phyloP scores from a whole-genome alignment of 1,284 basidiomycete species.

The Microbotryum scabiosae region DNA sequence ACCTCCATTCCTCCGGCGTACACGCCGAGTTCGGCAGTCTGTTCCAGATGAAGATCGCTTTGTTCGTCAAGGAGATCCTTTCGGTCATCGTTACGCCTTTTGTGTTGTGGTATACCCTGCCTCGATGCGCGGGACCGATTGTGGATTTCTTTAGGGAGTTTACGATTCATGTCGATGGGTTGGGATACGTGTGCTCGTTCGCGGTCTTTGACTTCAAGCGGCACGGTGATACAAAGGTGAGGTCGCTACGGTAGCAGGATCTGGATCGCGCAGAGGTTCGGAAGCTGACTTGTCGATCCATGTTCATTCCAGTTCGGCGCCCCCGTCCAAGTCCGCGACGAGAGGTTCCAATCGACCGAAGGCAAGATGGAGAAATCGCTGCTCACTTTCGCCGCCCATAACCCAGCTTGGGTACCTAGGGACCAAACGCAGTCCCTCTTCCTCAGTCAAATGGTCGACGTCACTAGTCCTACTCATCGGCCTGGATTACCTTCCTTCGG shows the following conservation, averaged over 20 bases:
- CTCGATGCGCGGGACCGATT: conserved; percentile 74
- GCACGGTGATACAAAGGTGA: conserved; percentile 74
- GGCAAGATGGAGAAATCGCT: conserved; percentile 99
- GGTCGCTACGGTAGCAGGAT: conserved; percentile 18
- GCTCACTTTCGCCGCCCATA: conserved; percentile 58
- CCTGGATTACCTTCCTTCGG: no score
- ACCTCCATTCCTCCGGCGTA: conserved; percentile 80
- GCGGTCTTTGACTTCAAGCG: conserved; percentile 95
- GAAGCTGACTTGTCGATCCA: neutral
- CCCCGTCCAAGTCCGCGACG: conserved; percentile 56
- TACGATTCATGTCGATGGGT: conserved; percentile 87
- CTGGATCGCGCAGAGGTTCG: neutral
- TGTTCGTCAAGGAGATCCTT: conserved; percentile 78
- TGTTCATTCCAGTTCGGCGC: conserved; percentile 47
- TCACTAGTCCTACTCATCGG: neutral
- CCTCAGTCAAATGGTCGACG: conserved; percentile 17
- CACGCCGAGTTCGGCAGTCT: conserved; percentile 81
- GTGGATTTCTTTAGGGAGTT: conserved; percentile 96
- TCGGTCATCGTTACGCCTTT: conserved; percentile 91
- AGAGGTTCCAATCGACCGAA: conserved; percentile 70
- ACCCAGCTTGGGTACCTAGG: conserved; percentile 29
- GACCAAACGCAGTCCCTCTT: conserved; percentile 30
- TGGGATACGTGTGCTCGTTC: conserved; percentile 95
- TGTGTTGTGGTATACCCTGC: conserved; percentile 85
- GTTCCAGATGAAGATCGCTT: conserved; percentile 76